Evolutionary conservation across 2,329 filamentous ascomycete species (phyloP), one percentile per base, ranked within the genome.

Genomic region (Trichoderma endophyticum): DNA sequence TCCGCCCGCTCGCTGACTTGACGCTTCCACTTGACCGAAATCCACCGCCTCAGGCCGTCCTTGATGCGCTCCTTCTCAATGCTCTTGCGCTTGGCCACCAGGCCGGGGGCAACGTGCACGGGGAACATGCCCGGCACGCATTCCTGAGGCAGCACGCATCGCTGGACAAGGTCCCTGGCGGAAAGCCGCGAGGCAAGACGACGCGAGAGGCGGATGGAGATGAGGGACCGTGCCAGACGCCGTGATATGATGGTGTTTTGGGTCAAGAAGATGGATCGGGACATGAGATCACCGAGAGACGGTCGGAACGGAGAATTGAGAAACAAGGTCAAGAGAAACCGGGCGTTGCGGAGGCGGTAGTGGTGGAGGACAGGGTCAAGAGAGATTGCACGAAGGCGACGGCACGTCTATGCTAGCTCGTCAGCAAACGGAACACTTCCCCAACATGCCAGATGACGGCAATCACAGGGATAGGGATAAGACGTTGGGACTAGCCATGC

Each of bases 1-100:
- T 89, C 84, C 75, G 84, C 83, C 60, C 83, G 81, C 77, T 86
- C 83, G 70, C 80, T 80, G 3, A 89, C 87, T 79, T 88, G 84
- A 24, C 86, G 81, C 54, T 80, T 83, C 86, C 86, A 89, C 30
- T 87, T 86, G n/a, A 79, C 82, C 34, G 86, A 90, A 3, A 93
- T 85, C 89, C 90, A 93, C 14, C 85, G 84, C 48, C 90, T 82
- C 73, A 93, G 80, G 18, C 86, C 86, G 76, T 93, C 91, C 78
- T 92, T 93, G 57, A 93, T 84, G 73, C 85, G 84, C 81, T 93
- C 90, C 75, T 87, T 86, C 81, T 93, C 91, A 18, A 93, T 84
- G 14, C 86, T 87, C 70, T 88, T 84, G 77, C 88, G 88, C 74
- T 85, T 85, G 32, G 89, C 89, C n/a, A 92, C 87, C 39, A 93